Percentiles rank a stretch among this genome's conserved stretches.
Evolutionary conservation across 352 stramenopile genomes (phyloP).

Genomic region (Plasmopara viticola): DNA sequence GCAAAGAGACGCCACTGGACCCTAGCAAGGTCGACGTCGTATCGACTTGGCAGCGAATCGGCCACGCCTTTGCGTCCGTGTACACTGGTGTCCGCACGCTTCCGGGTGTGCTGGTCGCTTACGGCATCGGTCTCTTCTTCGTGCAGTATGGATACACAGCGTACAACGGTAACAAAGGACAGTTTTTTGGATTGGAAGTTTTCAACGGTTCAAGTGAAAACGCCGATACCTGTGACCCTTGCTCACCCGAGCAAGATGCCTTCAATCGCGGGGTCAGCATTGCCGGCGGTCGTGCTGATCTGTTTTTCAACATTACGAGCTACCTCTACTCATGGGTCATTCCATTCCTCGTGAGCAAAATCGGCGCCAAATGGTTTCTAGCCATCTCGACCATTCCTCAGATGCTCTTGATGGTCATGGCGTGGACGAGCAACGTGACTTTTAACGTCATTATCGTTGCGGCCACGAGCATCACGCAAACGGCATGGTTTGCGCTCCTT

Average conservation of each 20-base stretch:
- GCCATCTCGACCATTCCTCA: conserved; percentile 35
- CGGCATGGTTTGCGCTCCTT: conserved; percentile 41
- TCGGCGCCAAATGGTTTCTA: conserved; percentile 43
- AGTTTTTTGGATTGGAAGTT: conserved; percentile 53
- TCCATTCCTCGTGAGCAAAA: conserved; percentile 35
- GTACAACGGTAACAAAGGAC: conserved; percentile 56
- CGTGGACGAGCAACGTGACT: conserved; percentile 30
- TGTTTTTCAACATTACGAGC: conserved; percentile 39
- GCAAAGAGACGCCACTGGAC: conserved; percentile 35
- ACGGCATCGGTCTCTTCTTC: conserved; percentile 36
- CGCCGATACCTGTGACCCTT: conserved; percentile 35
- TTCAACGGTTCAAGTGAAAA: conserved; percentile 28
- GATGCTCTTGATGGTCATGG: conserved; percentile 45
- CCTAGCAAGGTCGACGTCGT: conserved; percentile 15
- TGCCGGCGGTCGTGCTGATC: conserved; percentile 31
- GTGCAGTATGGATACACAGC: conserved; percentile 44
- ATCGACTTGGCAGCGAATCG: conserved; percentile 22
- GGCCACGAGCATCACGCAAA: conserved; percentile 42
- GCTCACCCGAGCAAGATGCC: conserved; percentile 23
- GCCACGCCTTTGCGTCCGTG: conserved; percentile 32
- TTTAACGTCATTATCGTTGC: conserved; percentile 38
- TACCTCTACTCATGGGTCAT: conserved; percentile 41
- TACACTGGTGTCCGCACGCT: conserved; percentile 34
- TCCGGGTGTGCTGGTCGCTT: conserved; percentile 26
- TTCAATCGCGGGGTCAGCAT: conserved; percentile 51